These are phyloP conservation scores for Rhytidiadelphus loreus DNA, from an alignment of 225 moss, liverwort and hornwort genomes.

Conservation along the genomic window DNA sequence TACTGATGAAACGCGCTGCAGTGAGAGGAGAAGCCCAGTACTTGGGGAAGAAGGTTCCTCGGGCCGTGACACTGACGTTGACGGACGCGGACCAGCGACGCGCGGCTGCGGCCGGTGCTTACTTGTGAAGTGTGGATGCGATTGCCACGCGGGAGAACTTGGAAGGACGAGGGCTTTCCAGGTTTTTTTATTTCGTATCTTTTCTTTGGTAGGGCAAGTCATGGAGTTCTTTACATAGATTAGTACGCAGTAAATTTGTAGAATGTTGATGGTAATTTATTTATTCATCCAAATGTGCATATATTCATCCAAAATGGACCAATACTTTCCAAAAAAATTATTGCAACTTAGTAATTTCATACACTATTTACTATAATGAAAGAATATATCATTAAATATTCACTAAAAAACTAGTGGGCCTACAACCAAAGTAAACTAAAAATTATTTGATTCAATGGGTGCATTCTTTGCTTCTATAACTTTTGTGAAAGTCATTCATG, in stretches of 20 bases:
- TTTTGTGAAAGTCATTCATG: not conserved
- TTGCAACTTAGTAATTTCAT: no score
- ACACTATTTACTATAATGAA: not conserved
- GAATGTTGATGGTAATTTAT: not conserved
- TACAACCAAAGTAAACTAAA: not conserved
- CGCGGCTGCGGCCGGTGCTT: not conserved
- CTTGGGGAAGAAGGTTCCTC: not conserved
- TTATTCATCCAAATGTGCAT: not conserved
- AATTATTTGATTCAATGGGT: accelerated
- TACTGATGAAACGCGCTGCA: not conserved
- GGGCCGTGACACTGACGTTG: not conserved
- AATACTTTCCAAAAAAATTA: not conserved
- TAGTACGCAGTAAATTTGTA: no score
- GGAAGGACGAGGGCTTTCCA: no score
- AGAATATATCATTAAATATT: not conserved
- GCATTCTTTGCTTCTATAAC: not conserved
- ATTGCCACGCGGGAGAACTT: not conserved
- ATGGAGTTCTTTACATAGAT: no score
- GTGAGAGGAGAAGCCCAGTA: not conserved
- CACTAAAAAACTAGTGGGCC: not conserved
- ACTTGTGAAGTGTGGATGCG: not conserved
- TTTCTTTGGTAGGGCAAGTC: no score
- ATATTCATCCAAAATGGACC: not conserved
- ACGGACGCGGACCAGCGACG: not conserved
- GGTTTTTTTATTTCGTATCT: no score